Percentiles rank a stretch among this genome's conserved stretches.
Conservation (phyloP, 2,329 filamentous ascomycete genomes). For the Xylariales sp. region DNA sequence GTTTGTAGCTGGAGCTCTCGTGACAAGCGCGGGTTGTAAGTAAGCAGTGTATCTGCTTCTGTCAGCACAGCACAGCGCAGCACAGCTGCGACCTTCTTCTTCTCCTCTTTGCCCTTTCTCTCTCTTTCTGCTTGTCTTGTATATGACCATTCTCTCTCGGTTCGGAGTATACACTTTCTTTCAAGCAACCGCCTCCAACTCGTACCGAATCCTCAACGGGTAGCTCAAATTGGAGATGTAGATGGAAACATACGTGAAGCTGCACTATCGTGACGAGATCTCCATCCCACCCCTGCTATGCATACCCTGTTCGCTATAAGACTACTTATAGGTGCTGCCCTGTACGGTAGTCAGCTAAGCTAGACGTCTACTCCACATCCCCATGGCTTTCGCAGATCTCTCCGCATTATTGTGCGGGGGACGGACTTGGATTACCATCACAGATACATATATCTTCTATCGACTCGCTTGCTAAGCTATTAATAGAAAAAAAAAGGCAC, state of each 20-base stretch:
- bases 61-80: not conserved
- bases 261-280: constrained; percentile 3
- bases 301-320: not conserved
- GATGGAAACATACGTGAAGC: constrained; percentile 2
- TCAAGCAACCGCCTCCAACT: not conserved
- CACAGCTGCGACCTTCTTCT: constrained; percentile 17
- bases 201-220: not conserved
- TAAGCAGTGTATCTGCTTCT: not conserved
- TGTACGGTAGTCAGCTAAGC: not conserved
- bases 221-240: not conserved
- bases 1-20: not conserved
- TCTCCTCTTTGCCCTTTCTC: constrained; percentile 3
- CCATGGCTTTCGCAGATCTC: constrained; percentile 5
- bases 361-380: not conserved
- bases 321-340: not conserved
- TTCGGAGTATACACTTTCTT: not conserved
- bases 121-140: not conserved
- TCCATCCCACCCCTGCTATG: not conserved
- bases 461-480: not conserved
- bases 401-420: constrained; percentile 1
- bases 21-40: not conserved
- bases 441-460: not conserved
- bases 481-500: not conserved
- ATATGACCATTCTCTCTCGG: constrained; percentile 18
- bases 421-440: not conserved